phyloP scores from a whole-genome alignment of 2,329 filamentous ascomycete genomes.

The Berkeleyomyces basicola region DNA sequence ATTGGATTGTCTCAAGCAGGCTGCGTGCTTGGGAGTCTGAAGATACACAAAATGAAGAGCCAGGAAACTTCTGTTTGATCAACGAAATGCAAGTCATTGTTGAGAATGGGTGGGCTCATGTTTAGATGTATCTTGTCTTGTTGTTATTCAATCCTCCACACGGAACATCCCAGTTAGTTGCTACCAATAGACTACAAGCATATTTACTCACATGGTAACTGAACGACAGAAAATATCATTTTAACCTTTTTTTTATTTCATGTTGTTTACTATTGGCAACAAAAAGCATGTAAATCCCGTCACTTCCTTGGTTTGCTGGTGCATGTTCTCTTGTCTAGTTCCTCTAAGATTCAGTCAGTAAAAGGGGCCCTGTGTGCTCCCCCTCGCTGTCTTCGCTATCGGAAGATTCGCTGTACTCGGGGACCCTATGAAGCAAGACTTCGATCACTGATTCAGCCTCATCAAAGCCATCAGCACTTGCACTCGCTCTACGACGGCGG shows the following conservation, averaged over 20 bases:
- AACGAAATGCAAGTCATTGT: conserved; percentile 45
- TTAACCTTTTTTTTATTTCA: not conserved
- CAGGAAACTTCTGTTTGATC: conserved; percentile 36
- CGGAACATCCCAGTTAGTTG: not conserved
- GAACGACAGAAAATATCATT: not conserved
- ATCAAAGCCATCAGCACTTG: too few relatives aligned
- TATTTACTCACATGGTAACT: not conserved
- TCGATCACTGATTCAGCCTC: too few relatives aligned
- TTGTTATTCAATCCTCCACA: not conserved
- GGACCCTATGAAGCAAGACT: too few relatives aligned
- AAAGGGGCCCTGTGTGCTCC: too few relatives aligned
- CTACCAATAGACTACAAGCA: not conserved
- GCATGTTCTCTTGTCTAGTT: too few relatives aligned
- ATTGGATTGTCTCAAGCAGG: conserved; percentile 24
- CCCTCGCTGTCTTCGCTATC: too few relatives aligned
- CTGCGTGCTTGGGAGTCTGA: conserved; percentile 24
- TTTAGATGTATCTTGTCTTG: conserved; percentile 19
- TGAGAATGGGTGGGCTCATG: conserved; percentile 41
- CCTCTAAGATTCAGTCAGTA: too few relatives aligned
- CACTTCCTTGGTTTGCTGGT: not conserved
- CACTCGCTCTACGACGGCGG: too few relatives aligned
- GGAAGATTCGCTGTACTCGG: too few relatives aligned
- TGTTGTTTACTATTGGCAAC: not conserved
- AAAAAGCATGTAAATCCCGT: not conserved
- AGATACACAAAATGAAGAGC: conserved; percentile 24